Evolutionary conservation across 2,329 filamentous ascomycete genomes (phyloP), one percentile per base, ranked within the genome.

Genomic region (Huntiella decipiens): DNA sequence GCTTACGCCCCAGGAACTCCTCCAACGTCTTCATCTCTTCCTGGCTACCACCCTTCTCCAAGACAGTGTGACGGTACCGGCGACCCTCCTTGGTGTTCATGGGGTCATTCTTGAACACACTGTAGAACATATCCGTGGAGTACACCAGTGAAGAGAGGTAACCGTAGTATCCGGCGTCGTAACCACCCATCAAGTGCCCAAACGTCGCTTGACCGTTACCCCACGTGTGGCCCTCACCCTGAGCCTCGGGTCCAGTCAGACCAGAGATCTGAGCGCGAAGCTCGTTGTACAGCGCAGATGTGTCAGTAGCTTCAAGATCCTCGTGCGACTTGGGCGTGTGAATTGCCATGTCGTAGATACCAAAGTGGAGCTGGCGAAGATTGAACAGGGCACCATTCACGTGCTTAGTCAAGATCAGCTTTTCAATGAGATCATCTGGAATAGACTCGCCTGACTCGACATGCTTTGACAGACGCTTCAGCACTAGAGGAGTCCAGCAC

Each of bases 81-180:
- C 82, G 68, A 1, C 83, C 83, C 57, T 85, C 74, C 52, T 71
- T 72, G 31, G 68, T 69, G 58, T 86, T 73, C 82, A 88, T 86
- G 0, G 83, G 83, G 58, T 87, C 68, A 53, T 73, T 67, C 64
- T 79, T 78, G 64, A 91, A 91, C 40, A 82, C 77, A 0, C 72
- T 72, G 62, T 83, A 77, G 67, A 88, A 92, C 82, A 92, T 88
- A 61, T 92, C 83, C 19, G 79, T 73, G 16, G 77, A 82, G 63
- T 87, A 91, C 13, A 91, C 84, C 59, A 84, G 73, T 1, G 79
- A 84, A 52, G 73, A 79, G 32, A 80, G 63, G 57, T 80, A 81
- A 54, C 76, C 75, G 60, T 91, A 91, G 64, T 88, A 88, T 38
- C 82, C 82, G 28, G 83, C 82, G 59, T 88, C 83, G 56, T 91